A percentile compares a stretch with the other conserved stretches of the same genome.
These are phyloP conservation scores for Castanopsis chinensis DNA, from an alignment of 306 rosid genomes.

Conservation along the genomic window DNA sequence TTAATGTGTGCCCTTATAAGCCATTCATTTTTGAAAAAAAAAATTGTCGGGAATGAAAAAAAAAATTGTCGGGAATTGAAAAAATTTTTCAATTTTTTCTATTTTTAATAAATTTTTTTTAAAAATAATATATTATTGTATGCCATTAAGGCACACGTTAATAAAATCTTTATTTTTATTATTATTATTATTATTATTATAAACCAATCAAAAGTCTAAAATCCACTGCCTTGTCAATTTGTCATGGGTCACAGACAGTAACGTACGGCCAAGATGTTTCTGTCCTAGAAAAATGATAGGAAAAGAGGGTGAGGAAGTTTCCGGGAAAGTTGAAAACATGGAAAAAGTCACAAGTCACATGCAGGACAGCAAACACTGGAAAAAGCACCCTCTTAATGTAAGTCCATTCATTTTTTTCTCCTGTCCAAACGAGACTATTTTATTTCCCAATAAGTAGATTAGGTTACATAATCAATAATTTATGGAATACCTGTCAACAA, in stretches of 20 bases:
- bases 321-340: neutral
- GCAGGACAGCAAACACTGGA: neutral
- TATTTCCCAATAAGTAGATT: neutral
- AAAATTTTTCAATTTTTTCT: too few species aligned
- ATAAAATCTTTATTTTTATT: too few species aligned
- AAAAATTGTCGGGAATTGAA: too few species aligned
- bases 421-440: neutral
- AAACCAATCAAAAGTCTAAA: neutral
- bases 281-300: neutral
- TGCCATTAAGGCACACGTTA: too few species aligned
- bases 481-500: neutral
- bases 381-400: neutral
- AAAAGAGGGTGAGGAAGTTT: neutral
- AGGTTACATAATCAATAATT: too few species aligned
- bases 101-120: too few species aligned
- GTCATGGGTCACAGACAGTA: neutral
- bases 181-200: too few species aligned
- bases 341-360: neutral
- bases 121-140: too few species aligned
- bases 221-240: neutral
- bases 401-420: neutral
- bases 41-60: too few species aligned
- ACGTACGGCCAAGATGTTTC: neutral
- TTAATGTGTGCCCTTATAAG: too few species aligned
- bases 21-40: too few species aligned